Percentiles rank a stretch among this genome's conserved stretches.
These are phyloP conservation scores for Peronospora destructor DNA, from an alignment of 352 stramenopile species.

Conservation along the genomic window DNA sequence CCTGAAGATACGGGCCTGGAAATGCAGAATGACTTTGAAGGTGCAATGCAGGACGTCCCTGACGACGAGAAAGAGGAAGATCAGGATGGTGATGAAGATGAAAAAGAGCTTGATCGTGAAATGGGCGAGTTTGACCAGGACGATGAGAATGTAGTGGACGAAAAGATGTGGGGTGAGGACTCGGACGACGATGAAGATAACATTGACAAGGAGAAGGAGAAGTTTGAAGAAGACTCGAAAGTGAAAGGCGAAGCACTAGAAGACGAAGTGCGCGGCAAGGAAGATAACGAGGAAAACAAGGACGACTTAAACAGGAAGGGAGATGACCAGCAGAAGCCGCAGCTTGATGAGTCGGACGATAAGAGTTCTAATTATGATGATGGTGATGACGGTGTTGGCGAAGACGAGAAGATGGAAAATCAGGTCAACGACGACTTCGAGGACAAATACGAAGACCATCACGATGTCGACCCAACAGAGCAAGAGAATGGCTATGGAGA, in stretches of 20 bases:
- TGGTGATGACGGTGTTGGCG: slow-evolving; percentile 28
- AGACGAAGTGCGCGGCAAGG: slow-evolving; percentile 86
- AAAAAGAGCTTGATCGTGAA: slow-evolving; percentile 97
- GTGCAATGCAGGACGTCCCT: slow-evolving; percentile 97
- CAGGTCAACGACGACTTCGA: slow-evolving; percentile 89
- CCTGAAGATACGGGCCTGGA: slow-evolving; percentile 96
- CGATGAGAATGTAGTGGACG: slow-evolving; percentile 98
- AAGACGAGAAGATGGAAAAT: slow-evolving; percentile 68
- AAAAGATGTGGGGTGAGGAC: slow-evolving; percentile 97
- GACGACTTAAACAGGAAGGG: slow-evolving; percentile 50
- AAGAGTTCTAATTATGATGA: slow-evolving; percentile 33
- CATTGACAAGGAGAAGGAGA: slow-evolving; percentile 94
- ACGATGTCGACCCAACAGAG: slow-evolving; percentile 51
- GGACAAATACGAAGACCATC: slow-evolving; percentile 77
- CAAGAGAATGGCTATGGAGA: slow-evolving; percentile 47
- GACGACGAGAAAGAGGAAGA: slow-evolving; percentile 89
- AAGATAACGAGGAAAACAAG: slow-evolving; percentile 82
- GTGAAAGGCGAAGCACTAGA: slow-evolving; percentile 73
- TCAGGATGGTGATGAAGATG: slow-evolving; percentile 78
- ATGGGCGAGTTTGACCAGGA: slow-evolving; percentile 96
- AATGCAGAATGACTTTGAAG: slow-evolving; percentile 99
- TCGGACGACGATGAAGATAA: slow-evolving; percentile 89
- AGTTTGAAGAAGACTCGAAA: slow-evolving; percentile 87
- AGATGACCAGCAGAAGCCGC: slow-evolving; percentile 45
- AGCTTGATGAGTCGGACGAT: slow-evolving; percentile 37